Conservation (phyloP, 106 monocot genomes). For the Allium sativum region DNA sequence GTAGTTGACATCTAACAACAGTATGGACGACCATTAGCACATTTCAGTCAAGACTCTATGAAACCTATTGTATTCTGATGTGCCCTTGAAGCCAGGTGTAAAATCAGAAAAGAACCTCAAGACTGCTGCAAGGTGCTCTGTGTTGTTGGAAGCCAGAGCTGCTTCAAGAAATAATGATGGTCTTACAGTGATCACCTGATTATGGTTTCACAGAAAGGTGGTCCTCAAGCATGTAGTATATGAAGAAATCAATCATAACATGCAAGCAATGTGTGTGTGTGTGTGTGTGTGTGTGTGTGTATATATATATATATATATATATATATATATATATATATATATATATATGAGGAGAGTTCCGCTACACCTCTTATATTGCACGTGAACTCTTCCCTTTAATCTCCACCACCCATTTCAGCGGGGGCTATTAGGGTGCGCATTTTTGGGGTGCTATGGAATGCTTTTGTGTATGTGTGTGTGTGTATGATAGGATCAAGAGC, state of each 20-base stretch:
- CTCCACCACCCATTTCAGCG: too few species aligned
- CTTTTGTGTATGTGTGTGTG: too few species aligned
- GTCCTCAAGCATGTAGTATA: neutral
- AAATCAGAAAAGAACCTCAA: constrained; percentile 65
- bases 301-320: too few species aligned
- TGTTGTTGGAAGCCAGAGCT: constrained; percentile 35
- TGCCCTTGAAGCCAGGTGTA: constrained; percentile 54
- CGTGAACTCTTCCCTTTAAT: too few species aligned
- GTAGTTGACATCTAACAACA: neutral
- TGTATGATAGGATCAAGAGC: too few species aligned
- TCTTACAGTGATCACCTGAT: constrained; percentile 53
- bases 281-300: too few species aligned
- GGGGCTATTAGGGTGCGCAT: too few species aligned
- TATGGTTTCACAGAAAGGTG: neutral
- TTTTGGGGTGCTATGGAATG: too few species aligned
- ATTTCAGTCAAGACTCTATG: constrained; percentile 39
- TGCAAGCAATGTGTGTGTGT: neutral
- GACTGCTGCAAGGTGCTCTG: constrained; percentile 45
- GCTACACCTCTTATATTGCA: too few species aligned
- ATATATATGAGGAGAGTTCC: too few species aligned
- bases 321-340: too few species aligned
- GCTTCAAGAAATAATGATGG: constrained; percentile 69
- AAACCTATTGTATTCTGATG: constrained; percentile 36
- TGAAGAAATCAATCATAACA: neutral
- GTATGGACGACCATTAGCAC: constrained; percentile 7